These are phyloP conservation scores for Rosa hybrid DNA, from an alignment of 331 rosid species.

Conservation along the genomic window DNA sequence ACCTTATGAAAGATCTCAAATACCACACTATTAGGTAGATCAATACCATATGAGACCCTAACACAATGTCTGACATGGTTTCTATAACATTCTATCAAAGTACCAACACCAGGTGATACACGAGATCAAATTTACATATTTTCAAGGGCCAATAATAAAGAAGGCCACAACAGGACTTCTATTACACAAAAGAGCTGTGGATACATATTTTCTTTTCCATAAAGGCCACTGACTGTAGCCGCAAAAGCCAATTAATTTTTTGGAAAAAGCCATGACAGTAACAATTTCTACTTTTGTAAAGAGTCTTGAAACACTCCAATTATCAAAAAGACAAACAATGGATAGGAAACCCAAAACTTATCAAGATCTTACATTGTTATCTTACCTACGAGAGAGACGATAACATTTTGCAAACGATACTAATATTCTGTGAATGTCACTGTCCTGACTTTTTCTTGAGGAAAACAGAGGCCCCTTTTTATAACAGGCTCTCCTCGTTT, in stretches of 20 bases:
- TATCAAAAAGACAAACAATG: background rate
- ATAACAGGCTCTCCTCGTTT: background rate
- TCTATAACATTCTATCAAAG: background rate
- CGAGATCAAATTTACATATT: background rate
- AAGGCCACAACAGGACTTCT: background rate
- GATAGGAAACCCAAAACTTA: background rate
- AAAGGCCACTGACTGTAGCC: background rate
- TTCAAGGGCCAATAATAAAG: background rate
- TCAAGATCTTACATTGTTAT: background rate
- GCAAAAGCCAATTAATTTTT: background rate
- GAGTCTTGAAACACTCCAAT: background rate
- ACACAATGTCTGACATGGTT: background rate
- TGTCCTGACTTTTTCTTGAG: background rate
- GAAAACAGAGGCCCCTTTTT: background rate
- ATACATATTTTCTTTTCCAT: background rate
- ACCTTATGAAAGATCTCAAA: background rate
- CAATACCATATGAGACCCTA: background rate
- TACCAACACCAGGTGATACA: background rate
- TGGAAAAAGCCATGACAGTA: background rate
- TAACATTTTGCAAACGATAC: background rate
- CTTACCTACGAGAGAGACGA: background rate
- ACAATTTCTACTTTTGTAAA: background rate
- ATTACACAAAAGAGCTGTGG: background rate
- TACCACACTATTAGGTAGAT: slow-evolving; percentile 5
- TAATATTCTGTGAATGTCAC: background rate